Evolutionary conservation across 495 filamentous ascomycete species (phyloP).

Genomic region (Daldinia concentrica): DNA sequence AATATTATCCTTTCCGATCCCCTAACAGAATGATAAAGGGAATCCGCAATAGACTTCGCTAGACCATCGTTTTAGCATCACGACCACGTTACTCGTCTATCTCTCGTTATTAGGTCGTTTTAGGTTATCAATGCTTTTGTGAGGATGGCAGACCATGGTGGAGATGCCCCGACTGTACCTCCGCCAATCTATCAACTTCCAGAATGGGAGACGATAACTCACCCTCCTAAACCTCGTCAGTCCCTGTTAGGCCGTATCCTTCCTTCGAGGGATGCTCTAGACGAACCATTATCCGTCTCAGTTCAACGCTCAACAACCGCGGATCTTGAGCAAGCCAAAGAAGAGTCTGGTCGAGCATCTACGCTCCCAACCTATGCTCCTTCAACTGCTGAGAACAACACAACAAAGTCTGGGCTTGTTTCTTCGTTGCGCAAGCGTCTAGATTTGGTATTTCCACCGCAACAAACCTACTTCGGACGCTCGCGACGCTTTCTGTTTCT

Average conservation of each 20-base stretch:
- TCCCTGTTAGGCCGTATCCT: constrained; percentile 34
- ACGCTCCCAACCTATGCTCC: constrained; percentile 21
- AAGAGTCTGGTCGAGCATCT: constrained; percentile 19
- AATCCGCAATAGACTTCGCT: neutral
- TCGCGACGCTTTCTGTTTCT: constrained; percentile 53
- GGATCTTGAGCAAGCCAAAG: constrained; percentile 18
- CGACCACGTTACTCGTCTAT: neutral
- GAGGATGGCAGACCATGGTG: constrained; percentile 25
- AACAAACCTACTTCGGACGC: constrained; percentile 54
- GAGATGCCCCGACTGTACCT: constrained; percentile 11
- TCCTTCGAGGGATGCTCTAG: neutral
- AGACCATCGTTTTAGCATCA: neutral
- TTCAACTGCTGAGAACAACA: constrained; percentile 2
- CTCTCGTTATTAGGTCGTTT: neutral
- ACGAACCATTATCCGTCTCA: constrained; percentile 17
- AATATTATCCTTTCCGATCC: neutral
- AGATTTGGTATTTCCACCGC: constrained; percentile 50
- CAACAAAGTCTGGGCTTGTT: constrained; percentile 9
- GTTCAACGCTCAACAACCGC: constrained; percentile 14
- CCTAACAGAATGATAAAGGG: neutral
- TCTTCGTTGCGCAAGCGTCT: constrained; percentile 40
- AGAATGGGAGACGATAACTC: constrained; percentile 52
- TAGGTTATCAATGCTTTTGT: constrained; percentile 11
- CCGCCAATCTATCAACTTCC: constrained; percentile 45
- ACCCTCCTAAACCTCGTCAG: constrained; percentile 48